Base-by-base conservation (phyloP, 495 filamentous ascomycete genomes). In the Oidiodendron maius region DNA sequence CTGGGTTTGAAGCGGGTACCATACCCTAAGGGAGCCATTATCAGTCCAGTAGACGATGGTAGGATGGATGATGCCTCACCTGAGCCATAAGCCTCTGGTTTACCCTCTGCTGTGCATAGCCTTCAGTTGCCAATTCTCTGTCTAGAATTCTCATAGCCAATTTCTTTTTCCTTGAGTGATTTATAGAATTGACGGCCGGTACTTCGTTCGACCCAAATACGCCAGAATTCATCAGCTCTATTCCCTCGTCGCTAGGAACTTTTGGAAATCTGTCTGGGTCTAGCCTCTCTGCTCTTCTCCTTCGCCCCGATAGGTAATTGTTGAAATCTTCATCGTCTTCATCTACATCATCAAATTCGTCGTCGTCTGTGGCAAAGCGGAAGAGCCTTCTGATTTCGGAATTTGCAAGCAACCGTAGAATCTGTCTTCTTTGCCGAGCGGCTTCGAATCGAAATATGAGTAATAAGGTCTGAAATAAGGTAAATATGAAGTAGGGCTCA, bases 171-270 rank as follows among this genome's bases (percentile, higher is more conserved):
- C 76, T 69, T 46, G 69, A 77, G 42, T 66, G 72, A 8, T 62
- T 63, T 3, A 39, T 39, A 1, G 50, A 17, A 36, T 58, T 76
- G 53, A 71, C 75, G 24, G 67, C 62, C 17, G 72, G 71, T 37
- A 70, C 61, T 40, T 78, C 71, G 45, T 76, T 83, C 17, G 70
- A 71, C 3, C 90, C 90, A 59, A 94, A 96, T 3, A 69, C 71
- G 1, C 90, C 90, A 13, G 82, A 81, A 21, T 77, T 68, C 90
- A 96, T 95, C 54, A 96, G 65, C 46, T 81, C 75, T 45, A 62
- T 72, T 9, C 90, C 90, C 46, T 79, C 72, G 4, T 89, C 81
- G 57, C 82, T 91, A 0, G 90, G 90, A 0, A 94, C 80, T 48
- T 81, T 82, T 15, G 89, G 87, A 46, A 84, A 86, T 28, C 62